Conservation (phyloP, 768 basidiomycete species). For the Phlebiopsis flavidoalba region DNA sequence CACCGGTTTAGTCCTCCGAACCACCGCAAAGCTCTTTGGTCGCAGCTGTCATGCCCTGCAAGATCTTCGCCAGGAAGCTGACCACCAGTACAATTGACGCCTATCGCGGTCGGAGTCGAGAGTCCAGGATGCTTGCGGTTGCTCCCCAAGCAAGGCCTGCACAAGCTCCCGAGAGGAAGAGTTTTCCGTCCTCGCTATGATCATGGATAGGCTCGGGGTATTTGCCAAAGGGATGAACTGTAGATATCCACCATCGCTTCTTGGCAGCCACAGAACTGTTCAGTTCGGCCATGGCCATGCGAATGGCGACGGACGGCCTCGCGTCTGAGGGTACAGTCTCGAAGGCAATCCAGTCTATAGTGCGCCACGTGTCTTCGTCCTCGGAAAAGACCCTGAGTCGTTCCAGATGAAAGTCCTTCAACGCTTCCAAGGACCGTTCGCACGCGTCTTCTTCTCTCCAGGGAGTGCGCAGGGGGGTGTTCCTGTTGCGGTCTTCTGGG, state of each 20-base stretch:
- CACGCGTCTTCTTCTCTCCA: constrained; percentile 26
- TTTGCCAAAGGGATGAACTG: constrained; percentile 49
- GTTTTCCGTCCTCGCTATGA: constrained; percentile 19
- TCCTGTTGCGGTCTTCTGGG: constrained; percentile 31
- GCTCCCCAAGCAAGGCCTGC: constrained; percentile 26
- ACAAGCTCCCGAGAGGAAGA: constrained; percentile 35
- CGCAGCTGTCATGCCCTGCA: constrained; percentile 29
- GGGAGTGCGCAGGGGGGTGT: constrained; percentile 36
- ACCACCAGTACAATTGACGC: constrained; percentile 71
- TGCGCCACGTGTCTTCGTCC: constrained; percentile 45
- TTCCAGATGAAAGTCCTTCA: constrained; percentile 59
- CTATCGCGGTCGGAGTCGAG: constrained; percentile 46
- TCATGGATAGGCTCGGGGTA: constrained; percentile 32
- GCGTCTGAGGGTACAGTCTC: constrained; percentile 70
- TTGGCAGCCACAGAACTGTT: not conserved
- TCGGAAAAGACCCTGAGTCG: constrained; percentile 50
- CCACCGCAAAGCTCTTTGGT: constrained; percentile 8
- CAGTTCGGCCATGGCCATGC: constrained; percentile 43
- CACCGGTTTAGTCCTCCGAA: constrained; percentile 31
- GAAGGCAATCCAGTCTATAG: constrained; percentile 63
- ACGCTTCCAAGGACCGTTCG: constrained; percentile 39
- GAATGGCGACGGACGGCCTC: constrained; percentile 58
- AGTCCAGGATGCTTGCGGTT: constrained; percentile 15
- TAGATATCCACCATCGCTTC: constrained; percentile 77
- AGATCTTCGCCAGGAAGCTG: constrained; percentile 35